phyloP scores from a whole-genome alignment of 805 yeast genomes.

The Candida insectalens region DNA sequence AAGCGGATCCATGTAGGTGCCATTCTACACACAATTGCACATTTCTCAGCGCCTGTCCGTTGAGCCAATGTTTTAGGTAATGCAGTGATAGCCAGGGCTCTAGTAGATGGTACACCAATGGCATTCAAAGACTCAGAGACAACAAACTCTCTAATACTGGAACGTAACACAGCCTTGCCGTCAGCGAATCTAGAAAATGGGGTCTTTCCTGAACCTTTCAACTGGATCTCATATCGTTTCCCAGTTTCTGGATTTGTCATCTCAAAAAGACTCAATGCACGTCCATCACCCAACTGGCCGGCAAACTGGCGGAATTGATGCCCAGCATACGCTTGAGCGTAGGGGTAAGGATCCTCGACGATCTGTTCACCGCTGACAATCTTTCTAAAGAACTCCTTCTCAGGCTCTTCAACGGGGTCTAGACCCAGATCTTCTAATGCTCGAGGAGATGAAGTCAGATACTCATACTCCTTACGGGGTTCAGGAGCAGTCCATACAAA shows the following conservation, averaged over 20 bases:
- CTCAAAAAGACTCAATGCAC: conserved; percentile 79
- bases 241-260: conserved; percentile 35
- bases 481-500: conserved; percentile 72
- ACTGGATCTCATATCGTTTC: conserved; percentile 53
- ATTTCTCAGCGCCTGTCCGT: conserved; percentile 61
- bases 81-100: conserved; percentile 66
- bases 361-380: conserved; percentile 52
- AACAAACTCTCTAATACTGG: conserved; percentile 81
- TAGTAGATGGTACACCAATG: conserved; percentile 77
- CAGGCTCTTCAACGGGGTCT: conserved; percentile 26
- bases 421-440: conserved; percentile 61
- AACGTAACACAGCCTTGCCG: conserved; percentile 86
- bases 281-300: conserved; percentile 94
- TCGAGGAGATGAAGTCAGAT: conserved; percentile 45
- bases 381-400: conserved; percentile 28
- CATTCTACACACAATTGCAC: conserved; percentile 79
- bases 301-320: conserved; percentile 96
- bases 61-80: conserved; percentile 73
- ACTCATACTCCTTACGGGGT: conserved; percentile 37
- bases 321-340: conserved; percentile 90
- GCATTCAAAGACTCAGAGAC: conserved; percentile 75
- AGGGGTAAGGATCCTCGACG: conserved; percentile 49
- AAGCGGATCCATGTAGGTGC: conserved; percentile 82
- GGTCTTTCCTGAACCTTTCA: conserved; percentile 88
- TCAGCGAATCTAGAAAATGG: conserved; percentile 94